A percentile compares a stretch with the other conserved stretches of the same genome.
phyloP scores from a whole-genome alignment of 2,329 filamentous ascomycete genomes.

The Trichoderma sp. region DNA sequence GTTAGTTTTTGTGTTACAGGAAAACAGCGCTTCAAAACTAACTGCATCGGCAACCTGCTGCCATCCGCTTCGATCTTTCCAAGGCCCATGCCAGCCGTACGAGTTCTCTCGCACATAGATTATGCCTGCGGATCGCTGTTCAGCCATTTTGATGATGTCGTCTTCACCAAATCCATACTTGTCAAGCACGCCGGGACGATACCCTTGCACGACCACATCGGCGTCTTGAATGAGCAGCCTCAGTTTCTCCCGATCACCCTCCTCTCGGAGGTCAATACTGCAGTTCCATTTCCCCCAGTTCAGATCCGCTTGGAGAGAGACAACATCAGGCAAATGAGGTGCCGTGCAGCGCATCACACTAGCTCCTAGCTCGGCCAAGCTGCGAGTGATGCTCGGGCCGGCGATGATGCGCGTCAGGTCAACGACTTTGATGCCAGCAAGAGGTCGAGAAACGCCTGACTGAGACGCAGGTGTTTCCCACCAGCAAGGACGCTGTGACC shows the following conservation, averaged over 20 bases:
- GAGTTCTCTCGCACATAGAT: conserved; percentile 55
- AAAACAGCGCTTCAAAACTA: conserved; percentile 20
- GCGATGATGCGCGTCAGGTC: conserved; percentile 43
- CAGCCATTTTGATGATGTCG: not conserved
- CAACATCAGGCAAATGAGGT: conserved; percentile 3
- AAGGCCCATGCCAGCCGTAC: conserved; percentile 54
- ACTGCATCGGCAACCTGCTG: conserved; percentile 55
- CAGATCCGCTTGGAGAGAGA: conserved; percentile 48
- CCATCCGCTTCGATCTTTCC: conserved; percentile 51
- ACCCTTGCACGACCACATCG: conserved; percentile 62
- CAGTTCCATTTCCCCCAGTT: conserved; percentile 62
- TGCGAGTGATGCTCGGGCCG: not conserved
- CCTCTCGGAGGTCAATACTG: conserved; percentile 50
- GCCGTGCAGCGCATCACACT: conserved; percentile 67
- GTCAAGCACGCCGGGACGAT: conserved; percentile 44
- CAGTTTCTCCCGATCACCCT: conserved; percentile 43
- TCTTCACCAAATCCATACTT: conserved; percentile 19
- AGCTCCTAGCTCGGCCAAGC: conserved; percentile 51
- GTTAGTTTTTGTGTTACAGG: not conserved
- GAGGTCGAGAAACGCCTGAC: conserved; percentile 32
- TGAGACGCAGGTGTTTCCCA: conserved; percentile 12
- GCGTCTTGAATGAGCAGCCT: conserved; percentile 48
- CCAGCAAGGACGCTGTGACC: conserved; percentile 25
- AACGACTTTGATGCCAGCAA: conserved; percentile 52
- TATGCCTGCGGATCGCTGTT: conserved; percentile 20